Evolutionary conservation across 257 asterid genomes (phyloP).

Genomic region (Knoxia roxburghii): DNA sequence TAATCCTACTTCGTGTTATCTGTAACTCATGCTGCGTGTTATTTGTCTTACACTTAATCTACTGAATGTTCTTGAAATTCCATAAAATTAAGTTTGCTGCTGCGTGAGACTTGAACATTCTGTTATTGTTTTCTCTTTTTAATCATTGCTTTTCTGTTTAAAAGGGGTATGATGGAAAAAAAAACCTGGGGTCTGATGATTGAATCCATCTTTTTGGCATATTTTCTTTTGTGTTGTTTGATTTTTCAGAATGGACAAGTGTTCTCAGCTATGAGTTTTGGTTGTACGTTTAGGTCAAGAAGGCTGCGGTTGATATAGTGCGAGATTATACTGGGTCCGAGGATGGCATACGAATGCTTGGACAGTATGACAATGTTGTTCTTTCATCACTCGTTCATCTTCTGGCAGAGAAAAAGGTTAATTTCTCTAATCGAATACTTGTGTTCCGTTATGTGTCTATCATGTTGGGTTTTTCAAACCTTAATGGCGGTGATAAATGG

Average conservation of each 20-base stretch:
- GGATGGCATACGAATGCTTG: constrained; percentile 75
- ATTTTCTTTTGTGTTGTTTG: neutral
- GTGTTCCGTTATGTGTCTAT: neutral
- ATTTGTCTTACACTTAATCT: neutral
- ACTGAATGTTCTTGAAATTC: neutral
- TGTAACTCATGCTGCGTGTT: too few species aligned
- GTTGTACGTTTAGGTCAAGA: constrained; percentile 46
- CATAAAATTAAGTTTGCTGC: neutral
- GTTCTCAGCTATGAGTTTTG: neutral
- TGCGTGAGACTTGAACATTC: neutral
- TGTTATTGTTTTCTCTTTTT: neutral
- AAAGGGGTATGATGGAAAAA: too few species aligned
- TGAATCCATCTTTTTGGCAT: neutral
- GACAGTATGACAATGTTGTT: constrained; percentile 41
- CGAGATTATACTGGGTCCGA: constrained; percentile 95
- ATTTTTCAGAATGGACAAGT: neutral
- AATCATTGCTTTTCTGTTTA: neutral
- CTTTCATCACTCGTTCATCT: constrained; percentile 58
- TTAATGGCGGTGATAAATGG: neutral
- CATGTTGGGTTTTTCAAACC: too few species aligned
- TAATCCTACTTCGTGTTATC: too few species aligned
- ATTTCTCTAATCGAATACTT: neutral
- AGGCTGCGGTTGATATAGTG: constrained; percentile 70
- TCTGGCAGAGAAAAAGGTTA: constrained; percentile 68
- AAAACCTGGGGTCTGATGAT: neutral